phyloP scores from a whole-genome alignment of 257 asterid species.

The Catharanthus roseus region DNA sequence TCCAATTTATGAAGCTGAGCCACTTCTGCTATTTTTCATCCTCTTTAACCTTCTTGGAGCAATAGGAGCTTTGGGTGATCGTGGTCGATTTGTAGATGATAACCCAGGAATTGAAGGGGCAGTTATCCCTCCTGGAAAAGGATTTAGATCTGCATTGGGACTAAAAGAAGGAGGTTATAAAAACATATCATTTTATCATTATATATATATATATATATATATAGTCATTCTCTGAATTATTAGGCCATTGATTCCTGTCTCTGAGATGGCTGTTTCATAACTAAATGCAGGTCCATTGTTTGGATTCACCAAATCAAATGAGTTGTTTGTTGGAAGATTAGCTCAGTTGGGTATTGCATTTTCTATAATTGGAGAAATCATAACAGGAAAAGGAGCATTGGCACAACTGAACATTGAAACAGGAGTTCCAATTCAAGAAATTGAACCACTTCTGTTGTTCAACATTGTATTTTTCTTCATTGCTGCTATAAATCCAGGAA shows the following conservation, averaged over 20 bases:
- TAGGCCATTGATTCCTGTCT: neutral
- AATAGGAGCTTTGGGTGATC: slow-evolving; percentile 93
- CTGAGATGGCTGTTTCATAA: neutral
- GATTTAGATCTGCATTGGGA: slow-evolving; percentile 61
- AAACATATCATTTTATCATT: no score
- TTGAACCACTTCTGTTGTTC: slow-evolving; percentile 84
- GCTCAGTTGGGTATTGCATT: slow-evolving; percentile 90
- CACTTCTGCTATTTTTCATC: slow-evolving; percentile 72
- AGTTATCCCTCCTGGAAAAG: slow-evolving; percentile 73
- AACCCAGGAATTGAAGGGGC: slow-evolving; percentile 66
- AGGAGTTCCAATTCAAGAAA: slow-evolving; percentile 74
- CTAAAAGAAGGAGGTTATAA: slow-evolving; percentile 65
- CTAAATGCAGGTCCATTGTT: slow-evolving; percentile 77
- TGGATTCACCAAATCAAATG: slow-evolving; percentile 93
- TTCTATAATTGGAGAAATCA: slow-evolving; percentile 84
- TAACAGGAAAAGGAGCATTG: slow-evolving; percentile 91
- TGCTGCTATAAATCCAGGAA: slow-evolving; percentile 93
- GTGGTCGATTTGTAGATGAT: slow-evolving; percentile 73
- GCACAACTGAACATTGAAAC: slow-evolving; percentile 92
- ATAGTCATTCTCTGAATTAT: neutral
- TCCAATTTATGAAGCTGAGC: slow-evolving; percentile 70
- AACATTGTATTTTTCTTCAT: slow-evolving; percentile 80
- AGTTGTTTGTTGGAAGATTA: slow-evolving; percentile 89
- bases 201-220: no score
- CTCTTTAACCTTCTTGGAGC: slow-evolving; percentile 91